Base-by-base conservation (phyloP, 2,329 filamentous ascomycete genomes). In the Pyrenophora teres region DNA sequence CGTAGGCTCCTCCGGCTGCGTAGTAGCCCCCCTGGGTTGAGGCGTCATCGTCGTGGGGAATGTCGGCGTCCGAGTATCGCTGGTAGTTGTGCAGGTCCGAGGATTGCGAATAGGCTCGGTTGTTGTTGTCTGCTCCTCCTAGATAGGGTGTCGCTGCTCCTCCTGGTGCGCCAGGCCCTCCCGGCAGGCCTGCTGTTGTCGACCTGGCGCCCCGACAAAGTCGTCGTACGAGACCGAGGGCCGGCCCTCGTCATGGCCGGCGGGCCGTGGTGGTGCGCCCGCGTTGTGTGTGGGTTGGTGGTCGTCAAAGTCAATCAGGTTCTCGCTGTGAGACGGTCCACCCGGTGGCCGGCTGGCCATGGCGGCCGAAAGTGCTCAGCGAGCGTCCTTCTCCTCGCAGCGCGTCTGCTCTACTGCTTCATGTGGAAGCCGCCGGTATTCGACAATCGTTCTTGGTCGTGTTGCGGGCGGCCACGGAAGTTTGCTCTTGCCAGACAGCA, bases 191-290 rank as follows among this genome's bases (percentile, higher is more conserved):
- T 68, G 78, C 58, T 7, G 57, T 52, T 53, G 57, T 52, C 53
- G 80, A 77, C 55, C 79, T 80, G 58, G 79, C 78, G 42, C 80
- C 86, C 93, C 93, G 57, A 97, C 87, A 73, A 97, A 97, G 67
- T 94, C 89, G 80, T 97, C 93, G 76, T 97, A 97, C 52, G 92
- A 96, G 45, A 93, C 86, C 21, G 92, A 97, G 45, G 92, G 90
- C 62, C 93, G 88, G 50, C 85, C 77, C 56, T 83, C 80, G 60
- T 92, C 86, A 62, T 95, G 88, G 72, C 96, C 92, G 72, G 87
- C 87, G 55, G 89, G 79, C n/a, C 88, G 84, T 42, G 92, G 87
- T 51, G 86, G 84, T 73, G 92, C 88, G 57, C 91, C 91, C 61
- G 82, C 82, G 72, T 83, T 85, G 76, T 97, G 96, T 52, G 82